Evolutionary conservation across 148 eudicot genomes (phyloP).

Genomic region (Rhododendron vialii): DNA sequence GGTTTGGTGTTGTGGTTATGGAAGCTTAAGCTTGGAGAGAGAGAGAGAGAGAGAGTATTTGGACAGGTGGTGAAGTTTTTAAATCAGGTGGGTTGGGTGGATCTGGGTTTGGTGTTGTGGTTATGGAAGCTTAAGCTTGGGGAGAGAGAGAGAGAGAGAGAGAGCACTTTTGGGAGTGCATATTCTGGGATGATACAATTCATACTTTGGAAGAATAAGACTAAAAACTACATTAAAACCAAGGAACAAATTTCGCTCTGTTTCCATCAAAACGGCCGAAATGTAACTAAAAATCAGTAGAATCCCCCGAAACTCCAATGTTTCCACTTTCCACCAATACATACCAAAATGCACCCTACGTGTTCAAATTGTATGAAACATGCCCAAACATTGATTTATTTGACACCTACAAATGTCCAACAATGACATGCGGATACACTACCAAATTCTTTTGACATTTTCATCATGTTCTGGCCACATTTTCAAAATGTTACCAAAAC

Average conservation of each 20-base stretch:
- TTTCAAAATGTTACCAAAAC: not conserved
- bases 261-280: not conserved
- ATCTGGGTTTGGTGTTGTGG: too few relatives aligned
- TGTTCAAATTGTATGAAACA: not conserved
- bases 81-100: too few relatives aligned
- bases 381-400: not conserved
- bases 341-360: not conserved
- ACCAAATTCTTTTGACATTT: not conserved
- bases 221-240: not conserved
- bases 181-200: not conserved
- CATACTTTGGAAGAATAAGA: not conserved
- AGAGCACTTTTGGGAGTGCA: not conserved
- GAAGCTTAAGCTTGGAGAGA: too few relatives aligned
- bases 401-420: not conserved
- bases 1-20: too few relatives aligned
- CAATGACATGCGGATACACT: not conserved
- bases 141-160: too few relatives aligned
- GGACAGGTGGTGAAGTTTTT: too few relatives aligned
- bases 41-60: too few relatives aligned
- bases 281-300: not conserved
- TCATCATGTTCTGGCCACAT: not conserved
- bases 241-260: not conserved
- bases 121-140: too few relatives aligned
- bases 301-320: not conserved
- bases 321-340: not conserved